Evolutionary conservation across 108 stramenopile species (phyloP).

Genomic region (Cyclotella atomus): DNA sequence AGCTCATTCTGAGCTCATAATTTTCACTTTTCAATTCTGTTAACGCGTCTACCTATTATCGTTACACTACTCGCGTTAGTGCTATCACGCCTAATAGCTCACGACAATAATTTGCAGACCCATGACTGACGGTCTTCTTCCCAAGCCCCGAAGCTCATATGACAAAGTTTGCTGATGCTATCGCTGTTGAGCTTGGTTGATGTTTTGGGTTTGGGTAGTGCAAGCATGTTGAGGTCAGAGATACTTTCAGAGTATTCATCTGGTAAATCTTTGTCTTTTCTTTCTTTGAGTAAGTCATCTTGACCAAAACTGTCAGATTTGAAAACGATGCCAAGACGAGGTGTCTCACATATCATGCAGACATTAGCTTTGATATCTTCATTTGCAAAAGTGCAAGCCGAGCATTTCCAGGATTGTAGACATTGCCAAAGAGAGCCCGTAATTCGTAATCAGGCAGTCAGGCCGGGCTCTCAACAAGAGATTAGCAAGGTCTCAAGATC

Average conservation of each 20-base stretch:
- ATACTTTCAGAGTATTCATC: no score
- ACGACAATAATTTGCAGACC: slow-evolving; percentile 3
- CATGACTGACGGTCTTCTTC: slow-evolving; percentile 3
- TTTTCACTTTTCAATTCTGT: no score
- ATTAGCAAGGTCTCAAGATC: no score
- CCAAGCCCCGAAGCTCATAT: slow-evolving; percentile 15
- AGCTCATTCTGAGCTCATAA: no score
- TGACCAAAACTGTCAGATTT: neutral
- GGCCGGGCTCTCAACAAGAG: no score
- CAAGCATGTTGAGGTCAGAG: neutral
- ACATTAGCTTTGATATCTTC: neutral
- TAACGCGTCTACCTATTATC: no score
- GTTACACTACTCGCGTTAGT: no score
- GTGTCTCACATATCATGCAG: neutral
- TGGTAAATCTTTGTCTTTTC: no score
- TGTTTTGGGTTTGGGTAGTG: neutral
- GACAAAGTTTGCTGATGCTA: neutral
- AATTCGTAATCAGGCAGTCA: no score
- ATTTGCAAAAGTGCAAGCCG: neutral
- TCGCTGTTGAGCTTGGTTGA: neutral
- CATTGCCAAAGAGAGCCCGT: no score
- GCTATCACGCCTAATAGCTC: no score
- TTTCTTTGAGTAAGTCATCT: neutral
- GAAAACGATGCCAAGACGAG: neutral
- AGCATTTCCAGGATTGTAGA: slow-evolving; percentile 1